Conservation (phyloP, 2,329 filamentous ascomycete genomes). For the Talaromyces sp. region DNA sequence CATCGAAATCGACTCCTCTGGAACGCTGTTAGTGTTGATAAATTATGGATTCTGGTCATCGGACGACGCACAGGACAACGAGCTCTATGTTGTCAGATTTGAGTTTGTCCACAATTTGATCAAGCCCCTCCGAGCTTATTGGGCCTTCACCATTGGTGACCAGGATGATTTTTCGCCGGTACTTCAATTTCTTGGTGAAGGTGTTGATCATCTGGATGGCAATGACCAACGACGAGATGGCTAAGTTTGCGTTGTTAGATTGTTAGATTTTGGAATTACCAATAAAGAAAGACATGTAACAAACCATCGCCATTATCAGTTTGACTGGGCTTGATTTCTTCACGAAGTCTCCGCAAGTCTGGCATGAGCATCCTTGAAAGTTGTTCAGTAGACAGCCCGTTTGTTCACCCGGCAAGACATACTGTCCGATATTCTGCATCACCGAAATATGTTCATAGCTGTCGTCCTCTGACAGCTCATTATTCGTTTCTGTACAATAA, state of each 20-base stretch:
- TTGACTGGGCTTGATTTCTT: slow-evolving; percentile 60
- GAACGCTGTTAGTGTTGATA: slow-evolving; percentile 18
- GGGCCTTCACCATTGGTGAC: slow-evolving; percentile 73
- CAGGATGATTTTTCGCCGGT: slow-evolving; percentile 72
- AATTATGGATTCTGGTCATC: neutral
- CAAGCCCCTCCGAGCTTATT: slow-evolving; percentile 67
- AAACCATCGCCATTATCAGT: slow-evolving; percentile 68
- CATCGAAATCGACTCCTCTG: slow-evolving; percentile 90
- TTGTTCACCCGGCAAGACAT: slow-evolving; percentile 35
- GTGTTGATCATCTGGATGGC: slow-evolving; percentile 79
- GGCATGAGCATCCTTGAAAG: slow-evolving; percentile 55
- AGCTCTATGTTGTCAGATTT: slow-evolving; percentile 73
- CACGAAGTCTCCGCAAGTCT: slow-evolving; percentile 60
- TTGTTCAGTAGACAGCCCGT: slow-evolving; percentile 7
- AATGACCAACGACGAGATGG: slow-evolving; percentile 77
- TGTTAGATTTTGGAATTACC: neutral
- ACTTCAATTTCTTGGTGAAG: slow-evolving; percentile 77
- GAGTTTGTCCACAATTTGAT: slow-evolving; percentile 66
- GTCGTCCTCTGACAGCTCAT: slow-evolving; percentile 60
- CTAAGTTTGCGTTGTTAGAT: slow-evolving; percentile 28
- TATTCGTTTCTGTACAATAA: slow-evolving; percentile 52
- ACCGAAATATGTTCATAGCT: slow-evolving; percentile 79
- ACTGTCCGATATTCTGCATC: slow-evolving; percentile 59
- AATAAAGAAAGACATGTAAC: slow-evolving; percentile 8
- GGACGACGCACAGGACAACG: slow-evolving; percentile 61